phyloP scores from a whole-genome alignment of 768 basidiomycete species.

The Dioszegia hungarica region DNA sequence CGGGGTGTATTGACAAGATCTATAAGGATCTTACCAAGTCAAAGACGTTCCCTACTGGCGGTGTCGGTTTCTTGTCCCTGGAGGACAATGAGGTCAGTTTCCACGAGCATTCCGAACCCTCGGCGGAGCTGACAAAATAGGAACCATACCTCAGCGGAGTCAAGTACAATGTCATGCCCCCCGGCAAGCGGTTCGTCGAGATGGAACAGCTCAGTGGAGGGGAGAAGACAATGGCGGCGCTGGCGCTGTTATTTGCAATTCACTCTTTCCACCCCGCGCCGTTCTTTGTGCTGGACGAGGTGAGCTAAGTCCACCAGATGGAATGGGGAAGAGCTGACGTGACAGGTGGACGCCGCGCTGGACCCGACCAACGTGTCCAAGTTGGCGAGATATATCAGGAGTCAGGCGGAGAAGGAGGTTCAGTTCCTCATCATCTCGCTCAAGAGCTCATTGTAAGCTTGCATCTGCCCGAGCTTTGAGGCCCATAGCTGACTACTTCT shows the following conservation, averaged over 20 bases:
- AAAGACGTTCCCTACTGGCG: constrained; percentile 69
- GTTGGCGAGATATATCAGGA: constrained; percentile 85
- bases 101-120: not conserved
- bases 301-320: not conserved
- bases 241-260: constrained; percentile 94
- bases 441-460: constrained; percentile 67
- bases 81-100: constrained; percentile 83
- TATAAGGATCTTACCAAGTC: constrained; percentile 98
- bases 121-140: constrained; percentile 47
- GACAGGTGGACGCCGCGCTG: constrained; percentile 63
- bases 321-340: not conserved
- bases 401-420: constrained; percentile 75
- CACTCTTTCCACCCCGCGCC: constrained; percentile 55
- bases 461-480: not conserved
- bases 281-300: constrained; percentile 23
- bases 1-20: constrained; percentile 86
- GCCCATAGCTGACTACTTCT: constrained; percentile 1
- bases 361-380: constrained; percentile 99
- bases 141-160: constrained; percentile 83
- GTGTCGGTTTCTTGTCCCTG: constrained; percentile 90
- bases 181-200: constrained; percentile 97
- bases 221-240: constrained; percentile 95
- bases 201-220: constrained; percentile 99
- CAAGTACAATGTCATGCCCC: constrained; percentile 99
- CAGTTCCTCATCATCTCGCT: constrained; percentile 97